Base-by-base conservation (phyloP, 2,329 filamentous ascomycete genomes). In the Beauveria sp. region DNA sequence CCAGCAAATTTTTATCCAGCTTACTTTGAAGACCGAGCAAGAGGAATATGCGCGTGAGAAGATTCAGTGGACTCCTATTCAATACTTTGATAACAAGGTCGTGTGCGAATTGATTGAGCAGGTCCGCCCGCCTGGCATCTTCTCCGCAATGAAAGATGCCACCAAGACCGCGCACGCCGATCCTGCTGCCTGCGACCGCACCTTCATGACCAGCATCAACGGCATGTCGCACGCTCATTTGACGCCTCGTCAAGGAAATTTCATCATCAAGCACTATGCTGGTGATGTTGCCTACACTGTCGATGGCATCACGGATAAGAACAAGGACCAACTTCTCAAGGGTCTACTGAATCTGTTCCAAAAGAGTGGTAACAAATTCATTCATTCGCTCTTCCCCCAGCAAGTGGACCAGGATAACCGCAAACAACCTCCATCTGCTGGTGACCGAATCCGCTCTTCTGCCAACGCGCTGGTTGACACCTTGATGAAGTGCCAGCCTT, bases 31-130 rank as follows among this genome's bases (percentile, higher is more conserved):
- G 79, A 89, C 95, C 0, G 95, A 99, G 74, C 95, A 99, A 77
- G 95, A 99, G 68, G 95, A 99, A 74, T 99, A 99, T 71, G 91
- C 89, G 18, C 83, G 90, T 54, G 95, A 99, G 75, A 88, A 98
- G 79, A 99, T 99, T 72, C 88, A 96, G 72, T 99, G 95, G 95
- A 97, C 93, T 0, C 95, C 95, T 2, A 99, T 99, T 81, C 96
- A 95, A 70, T 99, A 98, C 77, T 99, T 98, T 69, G 95, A 99
- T 77, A 99, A 99, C 83, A 98, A 98, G 80, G 88, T 99, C 53
- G 95, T 99, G 62, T 99, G 95, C 73, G 95, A 97, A 64, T 76
- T 99, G 70, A 99, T 99, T 67, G 95, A 99, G 75, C 90, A 96
- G 71, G 86, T 89, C 72, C 83, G 93, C 60, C 95, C 95, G 6